Conservation (phyloP, 441 rosid species). For the Melastoma candidum region DNA sequence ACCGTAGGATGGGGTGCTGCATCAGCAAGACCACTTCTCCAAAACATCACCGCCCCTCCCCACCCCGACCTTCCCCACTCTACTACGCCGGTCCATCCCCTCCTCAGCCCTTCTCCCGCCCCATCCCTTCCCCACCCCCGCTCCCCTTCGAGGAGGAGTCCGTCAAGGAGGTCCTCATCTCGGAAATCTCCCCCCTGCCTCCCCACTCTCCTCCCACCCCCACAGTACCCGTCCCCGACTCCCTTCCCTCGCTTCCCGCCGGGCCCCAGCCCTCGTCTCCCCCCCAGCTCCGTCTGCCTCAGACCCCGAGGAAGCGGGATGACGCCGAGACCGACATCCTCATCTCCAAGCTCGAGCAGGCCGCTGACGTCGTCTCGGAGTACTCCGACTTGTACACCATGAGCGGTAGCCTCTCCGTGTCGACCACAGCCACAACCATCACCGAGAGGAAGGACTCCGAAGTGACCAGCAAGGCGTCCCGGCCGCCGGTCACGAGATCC, state of each 20-base stretch:
- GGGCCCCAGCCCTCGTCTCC: conserved; percentile 6
- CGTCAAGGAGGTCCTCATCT: conserved; percentile 61
- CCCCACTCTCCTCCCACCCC: not conserved
- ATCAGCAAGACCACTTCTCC: conserved; percentile 17
- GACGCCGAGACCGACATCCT: conserved; percentile 14
- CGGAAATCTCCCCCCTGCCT: conserved; percentile 28
- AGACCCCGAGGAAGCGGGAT: conserved; percentile 3
- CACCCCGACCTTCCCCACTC: conserved; percentile 15
- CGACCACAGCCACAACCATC: conserved; percentile 22
- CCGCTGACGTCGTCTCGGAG: conserved; percentile 34
- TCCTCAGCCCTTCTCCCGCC: conserved; percentile 5
- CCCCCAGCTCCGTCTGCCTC: conserved; percentile 3
- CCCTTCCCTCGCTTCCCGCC: not conserved
- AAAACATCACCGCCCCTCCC: not conserved
- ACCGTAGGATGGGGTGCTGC: conserved; percentile 42
- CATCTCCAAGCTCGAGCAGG: conserved; percentile 16
- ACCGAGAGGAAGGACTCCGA: conserved; percentile 53
- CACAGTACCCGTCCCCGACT: not conserved
- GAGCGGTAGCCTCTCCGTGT: conserved; percentile 37
- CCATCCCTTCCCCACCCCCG: conserved; percentile 9
- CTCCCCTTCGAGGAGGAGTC: conserved; percentile 60
- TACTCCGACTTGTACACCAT: conserved; percentile 47
- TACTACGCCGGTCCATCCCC: conserved; percentile 7
- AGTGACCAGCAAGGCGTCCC: conserved; percentile 38
- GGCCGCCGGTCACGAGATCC: not conserved